These are phyloP conservation scores for Pseudocercospora fijiensis DNA, from an alignment of 2,329 filamentous ascomycete genomes.

Conservation along the genomic window DNA sequence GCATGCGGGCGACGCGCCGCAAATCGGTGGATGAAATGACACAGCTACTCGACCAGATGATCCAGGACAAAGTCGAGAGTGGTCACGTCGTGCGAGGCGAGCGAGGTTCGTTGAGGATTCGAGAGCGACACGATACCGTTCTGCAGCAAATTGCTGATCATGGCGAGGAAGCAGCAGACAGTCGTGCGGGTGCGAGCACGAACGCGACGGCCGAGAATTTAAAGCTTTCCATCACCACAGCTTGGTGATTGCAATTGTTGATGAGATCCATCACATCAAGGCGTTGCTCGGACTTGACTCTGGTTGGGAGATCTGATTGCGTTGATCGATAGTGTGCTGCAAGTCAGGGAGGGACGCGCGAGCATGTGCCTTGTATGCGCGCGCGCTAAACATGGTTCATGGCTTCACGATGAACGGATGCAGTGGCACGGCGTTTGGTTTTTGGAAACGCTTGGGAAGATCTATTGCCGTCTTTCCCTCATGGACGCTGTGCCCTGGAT, in stretches of 20 bases:
- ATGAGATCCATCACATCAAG: not conserved
- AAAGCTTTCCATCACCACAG: constrained; percentile 4
- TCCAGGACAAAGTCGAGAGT: constrained; percentile 78
- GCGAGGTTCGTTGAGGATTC: constrained; percentile 62
- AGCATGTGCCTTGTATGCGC: constrained; percentile 11
- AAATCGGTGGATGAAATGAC: constrained; percentile 90
- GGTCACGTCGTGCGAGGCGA: constrained; percentile 67
- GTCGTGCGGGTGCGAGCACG: not conserved
- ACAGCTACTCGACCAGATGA: constrained; percentile 92
- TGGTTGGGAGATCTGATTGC: constrained; percentile 10
- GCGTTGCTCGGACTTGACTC: constrained; percentile 5
- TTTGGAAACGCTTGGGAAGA: not conserved
- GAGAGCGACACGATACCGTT: constrained; percentile 22
- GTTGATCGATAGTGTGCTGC: constrained; percentile 7
- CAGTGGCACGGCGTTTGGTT: constrained; percentile 7
- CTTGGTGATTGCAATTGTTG: not conserved
- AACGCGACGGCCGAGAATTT: constrained; percentile 4
- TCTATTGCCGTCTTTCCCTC: not conserved
- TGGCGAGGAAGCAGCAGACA: not conserved
- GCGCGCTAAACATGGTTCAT: constrained; percentile 22
- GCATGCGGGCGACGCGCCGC: constrained; percentile 24
- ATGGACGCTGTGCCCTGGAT: not conserved
- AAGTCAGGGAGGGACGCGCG: constrained; percentile 9
- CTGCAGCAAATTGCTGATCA: constrained; percentile 17
- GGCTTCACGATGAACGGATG: constrained; percentile 14